These are phyloP conservation scores for Tetrastigma voinierianum DNA, from an alignment of 164 flowering plant genomes.

Conservation along the genomic window DNA sequence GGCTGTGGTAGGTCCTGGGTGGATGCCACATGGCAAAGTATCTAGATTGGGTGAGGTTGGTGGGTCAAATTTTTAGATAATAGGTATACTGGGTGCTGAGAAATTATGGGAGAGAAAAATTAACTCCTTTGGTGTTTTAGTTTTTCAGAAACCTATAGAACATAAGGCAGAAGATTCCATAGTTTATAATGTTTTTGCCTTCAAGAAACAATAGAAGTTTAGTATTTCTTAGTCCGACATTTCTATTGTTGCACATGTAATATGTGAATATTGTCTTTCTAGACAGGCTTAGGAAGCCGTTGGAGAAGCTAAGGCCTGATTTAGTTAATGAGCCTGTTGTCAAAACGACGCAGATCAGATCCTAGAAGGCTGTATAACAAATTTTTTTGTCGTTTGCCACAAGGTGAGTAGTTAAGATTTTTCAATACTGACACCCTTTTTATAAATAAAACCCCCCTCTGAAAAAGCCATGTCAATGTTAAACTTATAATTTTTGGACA, in stretches of 20 bases:
- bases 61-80: neutral
- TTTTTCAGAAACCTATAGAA: no score
- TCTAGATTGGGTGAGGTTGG: conserved; percentile 90
- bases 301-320: conserved; percentile 80
- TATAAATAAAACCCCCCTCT: no score
- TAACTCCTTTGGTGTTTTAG: neutral
- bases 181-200: neutral
- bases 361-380: conserved; percentile 79
- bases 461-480: no score
- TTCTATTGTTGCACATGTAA: neutral
- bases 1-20: conserved; percentile 75
- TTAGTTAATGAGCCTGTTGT: conserved; percentile 71
- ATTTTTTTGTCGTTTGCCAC: conserved; percentile 72
- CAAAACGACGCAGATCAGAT: conserved; percentile 82
- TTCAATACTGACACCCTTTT: neutral
- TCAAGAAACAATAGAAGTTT: neutral
- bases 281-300: conserved; percentile 65
- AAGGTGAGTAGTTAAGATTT: conserved; percentile 42
- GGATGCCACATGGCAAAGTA: conserved; percentile 73
- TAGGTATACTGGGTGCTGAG: neutral
- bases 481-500: neutral
- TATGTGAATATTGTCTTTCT: conserved; percentile 6
- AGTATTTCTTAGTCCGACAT: neutral
- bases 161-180: no score
- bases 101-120: neutral